Percentiles rank a stretch among this genome's conserved stretches.
Conservation (phyloP, 1,284 basidiomycete species). For the Fomes fomentarius region DNA sequence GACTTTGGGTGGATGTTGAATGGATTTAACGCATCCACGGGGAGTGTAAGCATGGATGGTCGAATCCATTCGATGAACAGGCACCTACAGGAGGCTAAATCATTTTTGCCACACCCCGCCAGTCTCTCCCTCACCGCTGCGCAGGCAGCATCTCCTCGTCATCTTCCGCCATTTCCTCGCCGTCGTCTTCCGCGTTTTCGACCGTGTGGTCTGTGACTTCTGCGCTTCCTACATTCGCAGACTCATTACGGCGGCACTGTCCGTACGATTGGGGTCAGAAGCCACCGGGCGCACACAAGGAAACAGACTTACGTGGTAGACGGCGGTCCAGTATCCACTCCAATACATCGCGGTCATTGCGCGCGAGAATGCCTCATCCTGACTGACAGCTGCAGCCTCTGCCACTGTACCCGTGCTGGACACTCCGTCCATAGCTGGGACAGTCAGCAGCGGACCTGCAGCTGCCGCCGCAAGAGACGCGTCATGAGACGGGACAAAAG, state of each 20-base stretch:
- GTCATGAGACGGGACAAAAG: constrained; percentile 70
- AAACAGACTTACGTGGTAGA: constrained; percentile 61
- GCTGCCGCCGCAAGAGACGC: constrained; percentile 48
- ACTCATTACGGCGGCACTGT: constrained; percentile 23
- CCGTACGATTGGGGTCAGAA: background rate
- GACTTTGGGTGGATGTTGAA: background rate
- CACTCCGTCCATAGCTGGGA: constrained; percentile 26
- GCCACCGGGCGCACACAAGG: no score
- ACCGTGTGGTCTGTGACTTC: constrained; percentile 3
- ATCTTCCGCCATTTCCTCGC: constrained; percentile 22
- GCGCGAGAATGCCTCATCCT: constrained; percentile 74
- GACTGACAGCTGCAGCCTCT: constrained; percentile 47
- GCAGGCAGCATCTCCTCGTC: constrained; percentile 34
- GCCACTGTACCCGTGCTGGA: constrained; percentile 32
- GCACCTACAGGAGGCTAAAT: constrained; percentile 18
- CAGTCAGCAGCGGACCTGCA: constrained; percentile 12
- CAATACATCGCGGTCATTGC: constrained; percentile 80
- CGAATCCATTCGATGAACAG: constrained; percentile 17
- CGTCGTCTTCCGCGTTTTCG: constrained; percentile 19
- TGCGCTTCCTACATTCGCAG: constrained; percentile 6
- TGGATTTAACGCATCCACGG: constrained; percentile 16
- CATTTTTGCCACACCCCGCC: background rate
- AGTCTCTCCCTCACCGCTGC: constrained; percentile 22
- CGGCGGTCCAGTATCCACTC: constrained; percentile 82
- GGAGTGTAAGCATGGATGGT: constrained; percentile 26